Conservation (phyloP, 169 alveolate species). For the Fabrea salina region DNA sequence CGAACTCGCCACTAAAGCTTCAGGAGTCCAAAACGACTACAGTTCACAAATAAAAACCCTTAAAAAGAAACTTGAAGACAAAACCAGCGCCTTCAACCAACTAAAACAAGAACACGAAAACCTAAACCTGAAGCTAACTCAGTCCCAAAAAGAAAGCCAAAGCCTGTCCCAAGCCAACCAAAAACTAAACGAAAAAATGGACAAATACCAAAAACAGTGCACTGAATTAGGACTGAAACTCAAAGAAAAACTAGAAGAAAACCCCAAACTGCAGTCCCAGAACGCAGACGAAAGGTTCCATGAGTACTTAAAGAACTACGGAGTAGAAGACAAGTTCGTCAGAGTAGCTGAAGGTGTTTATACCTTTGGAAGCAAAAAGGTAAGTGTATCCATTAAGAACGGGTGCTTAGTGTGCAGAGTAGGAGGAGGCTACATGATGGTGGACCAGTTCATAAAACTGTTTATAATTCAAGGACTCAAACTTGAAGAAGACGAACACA, state of each 20-base stretch:
- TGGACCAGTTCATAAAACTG: constrained; percentile 4
- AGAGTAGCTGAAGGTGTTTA: constrained; percentile 56
- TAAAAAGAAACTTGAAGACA: neutral
- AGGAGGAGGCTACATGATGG: constrained; percentile 34
- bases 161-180: neutral
- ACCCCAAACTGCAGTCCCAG: constrained; percentile 15
- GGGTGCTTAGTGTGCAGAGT: constrained; percentile 28
- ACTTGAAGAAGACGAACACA: neutral
- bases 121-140: neutral
- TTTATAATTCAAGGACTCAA: constrained; percentile 23
- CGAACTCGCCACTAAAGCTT: neutral
- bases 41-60: neutral
- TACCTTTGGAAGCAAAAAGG: constrained; percentile 18
- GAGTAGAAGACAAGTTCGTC: constrained; percentile 45
- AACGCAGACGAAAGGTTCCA: constrained; percentile 54
- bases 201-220: too few species aligned
- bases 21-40: neutral
- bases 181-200: neutral
- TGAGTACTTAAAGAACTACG: constrained; percentile 34
- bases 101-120: neutral
- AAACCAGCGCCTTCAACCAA: neutral
- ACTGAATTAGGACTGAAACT: too few species aligned
- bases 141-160: neutral
- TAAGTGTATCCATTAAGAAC: constrained; percentile 7
- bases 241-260: neutral